Conservation (phyloP, 1,139 yeast genomes). For the Candida frijolesensis region DNA sequence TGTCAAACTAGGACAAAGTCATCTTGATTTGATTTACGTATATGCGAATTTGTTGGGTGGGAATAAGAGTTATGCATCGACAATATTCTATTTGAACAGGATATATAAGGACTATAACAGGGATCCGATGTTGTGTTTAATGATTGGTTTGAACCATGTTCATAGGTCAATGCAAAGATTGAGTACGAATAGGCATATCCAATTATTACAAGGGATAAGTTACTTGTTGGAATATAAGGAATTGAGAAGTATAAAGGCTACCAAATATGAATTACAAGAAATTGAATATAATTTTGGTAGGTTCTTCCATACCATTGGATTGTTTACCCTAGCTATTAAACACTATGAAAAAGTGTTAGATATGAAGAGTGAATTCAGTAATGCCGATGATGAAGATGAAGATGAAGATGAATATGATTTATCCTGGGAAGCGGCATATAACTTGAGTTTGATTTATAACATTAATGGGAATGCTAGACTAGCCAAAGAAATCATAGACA, state of each 20-base stretch:
- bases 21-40: slow-evolving; percentile 71
- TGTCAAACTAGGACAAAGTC: slow-evolving; percentile 48
- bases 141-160: slow-evolving; percentile 79
- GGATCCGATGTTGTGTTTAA: slow-evolving; percentile 78
- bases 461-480: slow-evolving; percentile 69
- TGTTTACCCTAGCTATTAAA: slow-evolving; percentile 67
- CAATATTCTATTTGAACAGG: slow-evolving; percentile 67
- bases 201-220: slow-evolving; percentile 82
- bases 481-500: slow-evolving; percentile 64
- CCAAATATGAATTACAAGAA: slow-evolving; percentile 67
- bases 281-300: slow-evolving; percentile 83
- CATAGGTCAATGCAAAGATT: slow-evolving; percentile 92
- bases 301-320: slow-evolving; percentile 79
- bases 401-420: slow-evolving; percentile 52
- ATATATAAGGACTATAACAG: slow-evolving; percentile 62
- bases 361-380: slow-evolving; percentile 25
- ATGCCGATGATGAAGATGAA: slow-evolving; percentile 28
- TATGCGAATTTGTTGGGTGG: slow-evolving; percentile 81
- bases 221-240: slow-evolving; percentile 72
- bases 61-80: slow-evolving; percentile 81
- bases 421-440: slow-evolving; percentile 82
- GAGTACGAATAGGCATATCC: slow-evolving; percentile 82
- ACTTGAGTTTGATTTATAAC: slow-evolving; percentile 72
- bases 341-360: slow-evolving; percentile 70
- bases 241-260: slow-evolving; percentile 36